Conservation (phyloP, 257 asterid species). For the Nemophila menziesii region DNA sequence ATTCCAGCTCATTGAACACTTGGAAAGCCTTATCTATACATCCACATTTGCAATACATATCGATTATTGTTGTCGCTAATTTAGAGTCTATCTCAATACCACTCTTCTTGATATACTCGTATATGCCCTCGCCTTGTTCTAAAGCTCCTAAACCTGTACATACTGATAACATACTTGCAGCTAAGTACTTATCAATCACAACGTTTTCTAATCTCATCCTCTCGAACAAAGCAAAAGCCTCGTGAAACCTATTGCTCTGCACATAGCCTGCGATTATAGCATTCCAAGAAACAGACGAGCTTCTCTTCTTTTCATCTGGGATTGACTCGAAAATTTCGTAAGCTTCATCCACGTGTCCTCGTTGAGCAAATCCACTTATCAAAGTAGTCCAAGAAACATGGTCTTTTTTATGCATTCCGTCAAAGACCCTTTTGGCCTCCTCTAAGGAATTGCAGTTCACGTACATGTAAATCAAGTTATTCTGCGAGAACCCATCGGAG, state of each 20-base stretch:
- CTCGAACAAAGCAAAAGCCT: constrained; percentile 14
- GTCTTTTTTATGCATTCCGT: constrained; percentile 18
- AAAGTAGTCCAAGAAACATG: constrained; percentile 24
- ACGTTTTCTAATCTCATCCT: constrained; percentile 18
- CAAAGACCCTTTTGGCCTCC: too few relatives aligned
- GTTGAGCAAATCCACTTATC: constrained; percentile 21
- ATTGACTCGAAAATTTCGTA: constrained; percentile 20
- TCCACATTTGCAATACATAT: constrained; percentile 31
- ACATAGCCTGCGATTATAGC: constrained; percentile 24
- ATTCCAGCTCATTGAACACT: constrained; percentile 20
- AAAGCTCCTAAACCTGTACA: constrained; percentile 28
- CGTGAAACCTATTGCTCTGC: constrained; percentile 12
- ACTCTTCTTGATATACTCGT: constrained; percentile 14
- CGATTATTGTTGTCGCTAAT: constrained; percentile 21
- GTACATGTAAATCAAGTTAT: too few relatives aligned
- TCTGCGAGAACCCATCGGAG: too few relatives aligned
- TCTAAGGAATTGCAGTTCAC: too few relatives aligned
- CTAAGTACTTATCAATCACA: constrained; percentile 17
- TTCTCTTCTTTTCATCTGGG: constrained; percentile 14
- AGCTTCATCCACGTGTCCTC: constrained; percentile 13
- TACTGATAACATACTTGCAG: constrained; percentile 21
- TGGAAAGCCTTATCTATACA: constrained; percentile 15
- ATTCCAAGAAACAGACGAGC: constrained; percentile 23
- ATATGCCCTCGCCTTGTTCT: constrained; percentile 25
- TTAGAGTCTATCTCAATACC: constrained; percentile 15